phyloP scores from a whole-genome alignment of 495 filamentous ascomycete species.

The Penicillium angulare region DNA sequence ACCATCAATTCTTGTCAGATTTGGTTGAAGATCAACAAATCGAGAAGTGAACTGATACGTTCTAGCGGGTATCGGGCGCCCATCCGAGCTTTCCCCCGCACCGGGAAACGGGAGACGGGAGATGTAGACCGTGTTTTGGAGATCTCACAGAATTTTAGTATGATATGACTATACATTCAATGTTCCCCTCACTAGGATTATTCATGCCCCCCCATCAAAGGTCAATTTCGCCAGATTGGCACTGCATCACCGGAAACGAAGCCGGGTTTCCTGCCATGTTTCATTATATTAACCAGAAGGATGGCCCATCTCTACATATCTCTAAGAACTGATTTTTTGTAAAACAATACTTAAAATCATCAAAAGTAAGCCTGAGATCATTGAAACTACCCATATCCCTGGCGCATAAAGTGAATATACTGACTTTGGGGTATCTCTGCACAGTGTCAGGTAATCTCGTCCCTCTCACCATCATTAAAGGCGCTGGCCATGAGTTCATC shows the following conservation, averaged over 20 bases:
- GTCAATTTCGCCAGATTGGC: too few species aligned
- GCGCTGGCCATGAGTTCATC: constrained; percentile 31
- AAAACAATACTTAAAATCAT: neutral
- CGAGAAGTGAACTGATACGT: too few species aligned
- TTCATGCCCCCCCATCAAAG: too few species aligned
- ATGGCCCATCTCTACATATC: too few species aligned
- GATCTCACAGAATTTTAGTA: too few species aligned
- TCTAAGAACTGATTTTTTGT: neutral
- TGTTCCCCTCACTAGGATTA: neutral
- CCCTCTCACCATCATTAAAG: constrained; percentile 33
- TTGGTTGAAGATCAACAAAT: too few species aligned
- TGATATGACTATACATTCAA: too few species aligned
- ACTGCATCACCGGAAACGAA: too few species aligned
- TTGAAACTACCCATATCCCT: neutral
- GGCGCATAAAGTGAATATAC: neutral
- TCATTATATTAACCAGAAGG: neutral
- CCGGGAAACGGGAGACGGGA: neutral
- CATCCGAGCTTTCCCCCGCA: neutral
- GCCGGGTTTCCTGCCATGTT: too few species aligned
- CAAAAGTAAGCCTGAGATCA: neutral
- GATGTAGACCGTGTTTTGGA: neutral
- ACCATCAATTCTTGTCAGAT: too few species aligned
- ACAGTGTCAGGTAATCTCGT: constrained; percentile 27
- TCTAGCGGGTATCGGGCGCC: neutral
- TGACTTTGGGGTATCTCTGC: neutral